phyloP scores from a whole-genome alignment of 2,329 filamentous ascomycete species.

The Fusarium nygamai region DNA sequence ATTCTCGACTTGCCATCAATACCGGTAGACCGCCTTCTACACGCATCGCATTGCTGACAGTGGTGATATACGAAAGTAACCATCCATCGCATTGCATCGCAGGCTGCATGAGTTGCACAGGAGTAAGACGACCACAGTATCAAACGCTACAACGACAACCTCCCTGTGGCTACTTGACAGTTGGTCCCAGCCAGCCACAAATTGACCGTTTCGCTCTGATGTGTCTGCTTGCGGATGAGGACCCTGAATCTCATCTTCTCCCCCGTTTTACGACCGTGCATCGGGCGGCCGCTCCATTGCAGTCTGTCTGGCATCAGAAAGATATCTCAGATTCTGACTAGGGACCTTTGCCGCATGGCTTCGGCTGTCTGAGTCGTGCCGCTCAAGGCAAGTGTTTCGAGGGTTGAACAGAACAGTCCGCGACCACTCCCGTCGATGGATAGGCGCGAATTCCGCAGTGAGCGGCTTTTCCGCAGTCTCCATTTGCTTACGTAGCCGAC shows the following conservation, averaged over 20 bases:
- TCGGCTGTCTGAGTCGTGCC: slow-evolving; percentile 28
- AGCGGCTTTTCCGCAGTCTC: slow-evolving; percentile 22
- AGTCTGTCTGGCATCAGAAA: background rate
- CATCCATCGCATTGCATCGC: background rate
- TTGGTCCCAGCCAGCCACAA: slow-evolving; percentile 22
- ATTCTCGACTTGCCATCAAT: background rate
- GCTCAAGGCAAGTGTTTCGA: slow-evolving; percentile 18
- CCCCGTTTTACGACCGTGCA: slow-evolving; percentile 2
- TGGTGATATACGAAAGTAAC: background rate
- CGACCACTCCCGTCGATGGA: slow-evolving; percentile 16
- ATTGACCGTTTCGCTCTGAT: slow-evolving; percentile 1
- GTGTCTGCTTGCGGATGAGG: slow-evolving; percentile 5
- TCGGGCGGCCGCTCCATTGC: slow-evolving; percentile 26
- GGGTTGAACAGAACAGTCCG: background rate
- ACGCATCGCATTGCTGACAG: background rate
- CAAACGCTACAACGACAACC: background rate
- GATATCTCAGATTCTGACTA: slow-evolving; percentile 2
- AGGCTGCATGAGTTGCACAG: background rate
- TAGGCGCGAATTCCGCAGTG: slow-evolving; percentile 38
- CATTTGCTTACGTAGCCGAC: slow-evolving; percentile 26
- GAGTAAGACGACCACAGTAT: slow-evolving; percentile 19
- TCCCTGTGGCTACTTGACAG: background rate
- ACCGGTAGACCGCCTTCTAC: background rate
- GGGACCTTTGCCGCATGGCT: slow-evolving; percentile 1
- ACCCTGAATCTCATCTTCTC: slow-evolving; percentile 18